These are phyloP conservation scores for Aspergillus bertholletiae DNA, from an alignment of 495 filamentous ascomycete species.

Conservation along the genomic window DNA sequence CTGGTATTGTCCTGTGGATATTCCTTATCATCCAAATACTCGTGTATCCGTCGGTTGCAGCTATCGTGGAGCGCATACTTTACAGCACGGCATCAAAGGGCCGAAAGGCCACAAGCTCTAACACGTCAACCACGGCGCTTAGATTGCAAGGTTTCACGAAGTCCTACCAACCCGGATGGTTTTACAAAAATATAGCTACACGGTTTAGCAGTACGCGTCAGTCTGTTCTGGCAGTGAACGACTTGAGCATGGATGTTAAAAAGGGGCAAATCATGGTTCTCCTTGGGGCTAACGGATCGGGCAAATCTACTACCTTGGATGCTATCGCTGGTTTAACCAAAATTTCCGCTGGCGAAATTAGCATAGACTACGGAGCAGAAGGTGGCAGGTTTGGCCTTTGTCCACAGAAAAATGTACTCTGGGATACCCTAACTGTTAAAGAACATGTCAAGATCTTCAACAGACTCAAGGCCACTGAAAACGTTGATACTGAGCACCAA, in stretches of 20 bases:
- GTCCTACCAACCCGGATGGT: slow-evolving; percentile 62
- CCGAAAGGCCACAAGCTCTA: slow-evolving; percentile 45
- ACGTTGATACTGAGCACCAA: slow-evolving; percentile 48
- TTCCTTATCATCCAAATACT: slow-evolving; percentile 71
- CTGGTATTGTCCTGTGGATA: slow-evolving; percentile 64
- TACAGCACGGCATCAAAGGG: slow-evolving; percentile 69
- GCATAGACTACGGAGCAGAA: slow-evolving; percentile 51
- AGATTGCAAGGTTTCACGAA: slow-evolving; percentile 68
- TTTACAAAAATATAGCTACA: slow-evolving; percentile 41
- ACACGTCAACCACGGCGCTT: slow-evolving; percentile 51
- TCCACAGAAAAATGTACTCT: slow-evolving; percentile 86
- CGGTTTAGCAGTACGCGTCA: slow-evolving; percentile 55
- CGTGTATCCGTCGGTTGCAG: slow-evolving; percentile 66
- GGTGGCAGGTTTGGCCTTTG: slow-evolving; percentile 80
- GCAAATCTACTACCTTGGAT: slow-evolving; percentile 85
- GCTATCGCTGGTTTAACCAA: slow-evolving; percentile 75
- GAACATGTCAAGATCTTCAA: slow-evolving; percentile 82
- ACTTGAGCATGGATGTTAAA: slow-evolving; percentile 59
- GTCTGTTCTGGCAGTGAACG: slow-evolving; percentile 68
- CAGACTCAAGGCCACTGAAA: slow-evolving; percentile 60
- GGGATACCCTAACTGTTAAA: slow-evolving; percentile 76
- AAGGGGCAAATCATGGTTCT: slow-evolving; percentile 78
- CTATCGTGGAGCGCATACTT: slow-evolving; percentile 65
- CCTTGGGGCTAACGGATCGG: slow-evolving; percentile 81
- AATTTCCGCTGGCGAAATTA: slow-evolving; percentile 66